These are phyloP conservation scores for Croton setiger DNA, from an alignment of 441 rosid genomes.

Conservation along the genomic window DNA sequence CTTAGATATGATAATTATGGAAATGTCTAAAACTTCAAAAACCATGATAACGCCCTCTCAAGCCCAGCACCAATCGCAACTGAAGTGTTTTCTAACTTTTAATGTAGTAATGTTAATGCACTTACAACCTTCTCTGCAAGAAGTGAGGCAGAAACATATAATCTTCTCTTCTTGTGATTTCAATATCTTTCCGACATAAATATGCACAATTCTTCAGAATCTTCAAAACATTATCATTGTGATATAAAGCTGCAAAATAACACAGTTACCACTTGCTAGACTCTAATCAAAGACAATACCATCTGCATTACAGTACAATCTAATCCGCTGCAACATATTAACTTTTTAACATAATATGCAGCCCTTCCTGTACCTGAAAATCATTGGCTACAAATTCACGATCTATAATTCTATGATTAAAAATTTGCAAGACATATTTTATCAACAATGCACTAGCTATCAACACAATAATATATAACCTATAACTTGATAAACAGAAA, in stretches of 20 bases:
- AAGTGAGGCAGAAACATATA: constrained; percentile 27
- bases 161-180: constrained; percentile 24
- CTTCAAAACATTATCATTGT: constrained; percentile 20
- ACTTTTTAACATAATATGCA: no score
- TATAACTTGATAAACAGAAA: no score
- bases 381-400: no score
- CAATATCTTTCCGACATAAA: constrained; percentile 21
- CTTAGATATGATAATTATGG: constrained; percentile 1
- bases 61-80: neutral
- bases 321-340: neutral
- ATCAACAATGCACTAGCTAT: no score
- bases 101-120: neutral
- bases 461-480: no score
- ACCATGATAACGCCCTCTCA: neutral
- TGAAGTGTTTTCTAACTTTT: neutral
- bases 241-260: constrained; percentile 37
- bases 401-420: no score
- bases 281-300: neutral
- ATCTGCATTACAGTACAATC: neutral
- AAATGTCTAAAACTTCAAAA: neutral
- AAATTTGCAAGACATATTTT: no score
- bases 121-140: constrained; percentile 39
- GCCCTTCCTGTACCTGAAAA: no score
- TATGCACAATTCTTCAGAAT: constrained; percentile 23
- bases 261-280: neutral